Conservation (phyloP, 768 basidiomycete genomes). For the Myochromella boudieri region DNA sequence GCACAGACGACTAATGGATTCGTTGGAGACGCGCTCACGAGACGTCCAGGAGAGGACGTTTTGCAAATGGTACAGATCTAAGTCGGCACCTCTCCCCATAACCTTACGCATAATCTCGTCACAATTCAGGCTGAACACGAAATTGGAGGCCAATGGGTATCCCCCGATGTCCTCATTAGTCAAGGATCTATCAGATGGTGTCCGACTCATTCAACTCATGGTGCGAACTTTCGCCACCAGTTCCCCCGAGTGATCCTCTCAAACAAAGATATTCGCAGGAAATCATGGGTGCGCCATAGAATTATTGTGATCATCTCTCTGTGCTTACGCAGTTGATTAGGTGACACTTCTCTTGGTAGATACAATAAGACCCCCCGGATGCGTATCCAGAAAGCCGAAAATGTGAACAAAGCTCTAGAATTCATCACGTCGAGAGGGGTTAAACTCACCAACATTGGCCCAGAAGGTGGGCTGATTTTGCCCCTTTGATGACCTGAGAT, state of each 20-base stretch:
- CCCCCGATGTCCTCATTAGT: slow-evolving; percentile 89
- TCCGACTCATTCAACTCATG: slow-evolving; percentile 93
- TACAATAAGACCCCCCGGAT: slow-evolving; percentile 90
- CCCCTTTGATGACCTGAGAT: too few species aligned
- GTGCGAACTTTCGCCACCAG: slow-evolving; percentile 37
- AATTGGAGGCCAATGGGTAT: slow-evolving; percentile 82
- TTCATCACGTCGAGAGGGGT: slow-evolving; percentile 94
- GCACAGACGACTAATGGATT: slow-evolving; percentile 39
- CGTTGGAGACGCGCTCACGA: slow-evolving; percentile 62
- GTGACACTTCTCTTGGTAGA: slow-evolving; percentile 89
- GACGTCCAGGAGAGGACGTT: slow-evolving; percentile 80
- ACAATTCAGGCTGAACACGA: slow-evolving; percentile 83
- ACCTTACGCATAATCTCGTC: slow-evolving; percentile 8
- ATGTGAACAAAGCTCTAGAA: slow-evolving; percentile 94
- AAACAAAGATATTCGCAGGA: slow-evolving; percentile 53
- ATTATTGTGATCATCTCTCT: background rate
- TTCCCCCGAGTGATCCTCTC: slow-evolving; percentile 1
- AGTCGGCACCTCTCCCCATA: background rate
- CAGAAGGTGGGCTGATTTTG: slow-evolving; percentile 72
- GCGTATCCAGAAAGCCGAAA: slow-evolving; percentile 96
- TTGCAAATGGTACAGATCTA: slow-evolving; percentile 74
- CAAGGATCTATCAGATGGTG: slow-evolving; percentile 91
- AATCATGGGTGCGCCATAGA: slow-evolving; percentile 77
- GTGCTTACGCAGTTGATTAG: slow-evolving; percentile 32
- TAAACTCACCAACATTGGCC: slow-evolving; percentile 96